Base-by-base conservation (phyloP, 2,329 filamentous ascomycete genomes). In the Rugonectria rugulosa region DNA sequence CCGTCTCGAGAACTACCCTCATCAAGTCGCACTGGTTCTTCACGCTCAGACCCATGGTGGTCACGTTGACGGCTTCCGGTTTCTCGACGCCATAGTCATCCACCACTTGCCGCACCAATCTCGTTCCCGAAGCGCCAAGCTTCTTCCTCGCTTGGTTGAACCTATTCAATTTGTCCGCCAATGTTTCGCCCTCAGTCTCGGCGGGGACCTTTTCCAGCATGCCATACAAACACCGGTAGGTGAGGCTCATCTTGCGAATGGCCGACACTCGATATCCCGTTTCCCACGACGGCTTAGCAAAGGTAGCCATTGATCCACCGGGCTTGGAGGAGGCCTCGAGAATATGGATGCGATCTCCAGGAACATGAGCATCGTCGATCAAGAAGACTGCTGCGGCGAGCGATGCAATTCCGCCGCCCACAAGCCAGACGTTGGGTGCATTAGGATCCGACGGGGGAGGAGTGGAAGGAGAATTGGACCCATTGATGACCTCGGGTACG, bases 21-120 rank as follows among this genome's bases (percentile, higher is more conserved):
- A 68, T 68, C 52, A 68, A 50, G 37, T 68, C 65, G 15, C 65
- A 68, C 15, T 68, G 65, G 53, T 68, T 67, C 53, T 67, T 68
- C 31, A 68, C 65, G 41, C 65, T 68, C n/a, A 68, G 21, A 0
- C 65, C 65, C 65, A 68, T 68, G 17, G 65, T 64, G 20, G 31
- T 65, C 27, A 68, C 60, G 5, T 68, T 57, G 6, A 68, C 65
- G 0, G 65, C 65, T 8, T 68, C 65, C 0, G 65, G 65, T 4
- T 27, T 56, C 23, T 68, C 65, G 8, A 6, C 31, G 0, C 65
- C 65, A 12, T 50, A 20, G 1, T 59, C 41, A 6, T 65, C 65
- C 14, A 60, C 19, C 11, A 43, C 42, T 21, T 68, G 65, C 7
- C 65, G 56, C 8, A 68, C 65, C 11, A 68, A 41, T 23, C 65